These are phyloP conservation scores for Suillus americanus DNA, from an alignment of 768 basidiomycete genomes.

Conservation along the genomic window DNA sequence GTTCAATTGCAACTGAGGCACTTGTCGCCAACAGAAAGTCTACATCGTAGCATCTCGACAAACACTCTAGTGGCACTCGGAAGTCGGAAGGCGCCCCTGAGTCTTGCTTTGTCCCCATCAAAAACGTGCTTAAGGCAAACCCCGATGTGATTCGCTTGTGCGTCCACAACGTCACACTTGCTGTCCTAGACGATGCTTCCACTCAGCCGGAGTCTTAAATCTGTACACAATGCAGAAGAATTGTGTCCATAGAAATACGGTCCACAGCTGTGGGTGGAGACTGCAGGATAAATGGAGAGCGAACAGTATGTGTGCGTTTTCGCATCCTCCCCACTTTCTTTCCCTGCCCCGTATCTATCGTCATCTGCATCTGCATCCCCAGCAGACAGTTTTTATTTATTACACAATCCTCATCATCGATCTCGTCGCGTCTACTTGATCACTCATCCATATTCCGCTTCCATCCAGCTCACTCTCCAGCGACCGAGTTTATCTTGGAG, in stretches of 20 bases:
- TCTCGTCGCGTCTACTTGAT: not conserved
- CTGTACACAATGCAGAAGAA: not conserved
- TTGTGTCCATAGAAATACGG: not conserved
- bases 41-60: not conserved
- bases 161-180: not conserved
- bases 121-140: slow-evolving; percentile 2
- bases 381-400: not conserved
- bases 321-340: too few species aligned
- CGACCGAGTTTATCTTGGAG: not conserved
- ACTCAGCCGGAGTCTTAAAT: not conserved
- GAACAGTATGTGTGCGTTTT: not conserved
- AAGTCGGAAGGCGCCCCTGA: not conserved
- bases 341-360: not conserved
- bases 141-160: not conserved
- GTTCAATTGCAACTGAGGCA: not conserved
- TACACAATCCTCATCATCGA: not conserved
- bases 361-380: not conserved
- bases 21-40: not conserved
- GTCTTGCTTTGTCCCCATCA: slow-evolving; percentile 1
- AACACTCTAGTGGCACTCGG: not conserved
- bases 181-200: not conserved
- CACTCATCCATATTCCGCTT: not conserved
- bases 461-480: not conserved
- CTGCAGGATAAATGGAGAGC: not conserved
- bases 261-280: not conserved